These are phyloP conservation scores for Euryodendron excelsum DNA, from an alignment of 148 eudicot species.

Conservation along the genomic window DNA sequence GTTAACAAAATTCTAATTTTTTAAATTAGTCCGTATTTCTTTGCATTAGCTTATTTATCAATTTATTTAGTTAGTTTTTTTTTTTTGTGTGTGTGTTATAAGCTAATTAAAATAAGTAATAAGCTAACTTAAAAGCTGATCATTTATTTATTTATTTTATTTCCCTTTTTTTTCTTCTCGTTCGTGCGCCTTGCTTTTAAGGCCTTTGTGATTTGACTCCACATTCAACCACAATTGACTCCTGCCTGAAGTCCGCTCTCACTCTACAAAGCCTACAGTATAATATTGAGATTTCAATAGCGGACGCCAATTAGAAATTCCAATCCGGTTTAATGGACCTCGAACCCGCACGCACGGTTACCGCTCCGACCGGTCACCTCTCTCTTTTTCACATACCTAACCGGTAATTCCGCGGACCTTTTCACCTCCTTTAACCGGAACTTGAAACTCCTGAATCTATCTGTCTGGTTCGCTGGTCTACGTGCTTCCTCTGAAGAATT, in stretches of 20 bases:
- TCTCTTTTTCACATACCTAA: too few species aligned
- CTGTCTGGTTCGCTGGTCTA: not conserved
- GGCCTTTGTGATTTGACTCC: not conserved
- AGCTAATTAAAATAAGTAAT: too few species aligned
- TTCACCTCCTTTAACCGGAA: not conserved
- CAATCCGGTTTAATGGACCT: slow-evolving; percentile 1
- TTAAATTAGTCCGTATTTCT: too few species aligned
- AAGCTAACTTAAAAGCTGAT: too few species aligned
- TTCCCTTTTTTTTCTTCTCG: not conserved
- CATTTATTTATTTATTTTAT: too few species aligned
- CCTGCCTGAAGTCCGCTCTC: slow-evolving; percentile 10
- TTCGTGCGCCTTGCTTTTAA: not conserved
- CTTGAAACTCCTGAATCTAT: not conserved
- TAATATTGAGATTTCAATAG: too few species aligned
- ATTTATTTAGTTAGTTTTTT: too few species aligned
- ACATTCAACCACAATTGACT: slow-evolving; percentile 16
- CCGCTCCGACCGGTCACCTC: slow-evolving; percentile 8
- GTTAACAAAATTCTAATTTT: too few species aligned
- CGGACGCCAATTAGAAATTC: slow-evolving; percentile 14
- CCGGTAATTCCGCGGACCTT: not conserved
- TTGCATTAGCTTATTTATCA: too few species aligned
- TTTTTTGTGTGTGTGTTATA: too few species aligned
- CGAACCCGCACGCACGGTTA: too few species aligned
- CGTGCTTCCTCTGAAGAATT: not conserved
- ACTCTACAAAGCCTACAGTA: not conserved